Evolutionary conservation across 768 basidiomycete genomes (phyloP), one percentile per base, ranked within the genome.

Genomic region (Termitomyces eurrhizus): DNA sequence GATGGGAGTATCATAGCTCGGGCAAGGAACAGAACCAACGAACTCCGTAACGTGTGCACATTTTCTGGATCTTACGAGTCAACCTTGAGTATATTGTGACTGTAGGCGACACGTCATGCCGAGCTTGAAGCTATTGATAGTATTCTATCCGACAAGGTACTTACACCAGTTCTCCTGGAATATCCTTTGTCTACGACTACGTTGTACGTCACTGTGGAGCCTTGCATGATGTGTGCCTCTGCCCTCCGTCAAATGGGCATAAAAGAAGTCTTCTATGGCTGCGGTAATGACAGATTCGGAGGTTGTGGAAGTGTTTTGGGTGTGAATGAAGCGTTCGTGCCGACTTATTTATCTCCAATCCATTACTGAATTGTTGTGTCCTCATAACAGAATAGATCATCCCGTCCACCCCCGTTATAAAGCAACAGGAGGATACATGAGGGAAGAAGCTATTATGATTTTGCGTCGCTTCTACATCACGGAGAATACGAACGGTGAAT

Each of bases 161-260:
- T 90, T 64, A 89, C 89, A 8, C 83, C 85, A 26, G 68, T 72
- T 37, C 62, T 71, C n/a, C 55, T 73, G 0, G 67, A 72, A 48
- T 85, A 91, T 60, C 92, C 92, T 6, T 81, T 99, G 18, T 80
- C 81, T 0, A 79, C 84, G 11, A 95, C 93, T 24, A 91, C 86
- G 2, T 84, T 98, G 33, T 99, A 98, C 72, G 97, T 98, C 55
- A 99, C 97, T 5, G 97, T 99, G 56, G 96, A 99, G 74, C 97
- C 96, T 0, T 99, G 97, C 74, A 94, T 98, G 72, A 98, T 98
- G 97, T 99, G 97, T 65, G 93, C 95, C 13, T 94, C 93, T 26
- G 97, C 96, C 12, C 81, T 99, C 37, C 84, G 96, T 57, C 97
- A 98, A 74, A 74, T 96, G 63, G 95, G 95, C 16, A 93, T 99